Evolutionary conservation across 148 eudicot genomes (phyloP).

Genomic region (Tetragonia tetragonoides): DNA sequence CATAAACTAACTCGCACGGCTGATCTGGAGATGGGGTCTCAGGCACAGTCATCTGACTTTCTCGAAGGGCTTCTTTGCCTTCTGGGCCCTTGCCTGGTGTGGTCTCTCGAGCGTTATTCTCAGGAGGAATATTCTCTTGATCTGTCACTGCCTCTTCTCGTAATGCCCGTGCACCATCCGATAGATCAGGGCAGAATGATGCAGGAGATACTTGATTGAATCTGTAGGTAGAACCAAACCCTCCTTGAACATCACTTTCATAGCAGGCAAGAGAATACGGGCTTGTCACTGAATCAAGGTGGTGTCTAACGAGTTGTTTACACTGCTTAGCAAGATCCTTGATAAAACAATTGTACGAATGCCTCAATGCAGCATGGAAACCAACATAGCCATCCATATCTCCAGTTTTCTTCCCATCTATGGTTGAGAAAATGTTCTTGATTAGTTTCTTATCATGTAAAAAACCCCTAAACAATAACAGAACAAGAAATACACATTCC

Average conservation of each 20-base stretch:
- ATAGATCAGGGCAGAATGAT: conserved; percentile 62
- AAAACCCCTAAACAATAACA: neutral
- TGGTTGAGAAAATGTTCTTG: conserved; percentile 1
- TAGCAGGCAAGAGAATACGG: conserved; percentile 89
- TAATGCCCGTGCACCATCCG: conserved; percentile 43
- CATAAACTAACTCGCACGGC: conserved; percentile 60
- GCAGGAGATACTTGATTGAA: conserved; percentile 49
- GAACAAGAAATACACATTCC: neutral
- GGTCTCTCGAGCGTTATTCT: conserved; percentile 53
- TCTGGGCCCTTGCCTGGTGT: conserved; percentile 84
- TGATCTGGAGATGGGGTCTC: conserved; percentile 99
- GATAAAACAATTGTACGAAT: conserved; percentile 70
- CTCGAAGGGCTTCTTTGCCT: conserved; percentile 62
- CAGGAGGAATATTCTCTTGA: conserved; percentile 89
- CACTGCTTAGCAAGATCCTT: conserved; percentile 80
- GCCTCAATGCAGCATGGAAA: conserved; percentile 86
- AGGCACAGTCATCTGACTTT: conserved; percentile 77
- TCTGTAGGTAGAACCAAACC: conserved; percentile 37
- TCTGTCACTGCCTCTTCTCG: conserved; percentile 43
- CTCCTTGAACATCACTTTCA: conserved; percentile 48
- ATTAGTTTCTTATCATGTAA: conserved; percentile 3
- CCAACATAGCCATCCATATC: conserved; percentile 97
- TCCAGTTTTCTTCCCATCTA: conserved; percentile 63
- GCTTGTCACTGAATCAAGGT: conserved; percentile 97
- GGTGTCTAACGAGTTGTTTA: conserved; percentile 85